Evolutionary conservation across 208 protist species (phyloP).

Genomic region (Trypanosoma boissoni): DNA sequence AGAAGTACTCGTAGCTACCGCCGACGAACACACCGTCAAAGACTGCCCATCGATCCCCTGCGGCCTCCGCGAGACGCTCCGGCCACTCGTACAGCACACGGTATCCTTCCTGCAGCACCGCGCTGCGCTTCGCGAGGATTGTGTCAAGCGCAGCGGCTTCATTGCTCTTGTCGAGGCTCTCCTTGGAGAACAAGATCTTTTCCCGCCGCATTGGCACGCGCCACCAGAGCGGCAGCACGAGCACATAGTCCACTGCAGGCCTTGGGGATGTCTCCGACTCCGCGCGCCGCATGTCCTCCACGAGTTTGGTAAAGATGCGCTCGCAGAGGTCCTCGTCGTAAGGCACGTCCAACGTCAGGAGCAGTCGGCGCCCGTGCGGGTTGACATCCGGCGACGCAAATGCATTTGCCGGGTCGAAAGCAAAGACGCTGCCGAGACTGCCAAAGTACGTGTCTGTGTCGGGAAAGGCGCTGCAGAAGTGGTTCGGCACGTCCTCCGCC

Average conservation of each 20-base stretch:
- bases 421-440: constrained; percentile 78
- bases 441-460: constrained; percentile 87
- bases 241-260: constrained; percentile 62
- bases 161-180: constrained; percentile 1
- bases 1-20: constrained; percentile 81
- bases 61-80: constrained; percentile 37
- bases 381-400: constrained; percentile 36
- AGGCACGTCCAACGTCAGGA: constrained; percentile 84
- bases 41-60: constrained; percentile 51
- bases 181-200: constrained; percentile 61
- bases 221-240: constrained; percentile 88
- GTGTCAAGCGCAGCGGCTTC: constrained; percentile 1
- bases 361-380: constrained; percentile 38
- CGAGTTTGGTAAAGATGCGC: constrained; percentile 76
- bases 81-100: constrained; percentile 62
- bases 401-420: constrained; percentile 43
- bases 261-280: not conserved
- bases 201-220: constrained; percentile 52
- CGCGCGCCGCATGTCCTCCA: constrained; percentile 45
- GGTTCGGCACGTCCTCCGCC: constrained; percentile 50
- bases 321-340: constrained; percentile 91
- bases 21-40: constrained; percentile 84
- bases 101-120: constrained; percentile 60
- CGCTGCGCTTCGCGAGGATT: constrained; percentile 42
- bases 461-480: constrained; percentile 84